Evolutionary conservation across 2,329 filamentous ascomycete species (phyloP).

Genomic region (Geoglossum cookeanum): DNA sequence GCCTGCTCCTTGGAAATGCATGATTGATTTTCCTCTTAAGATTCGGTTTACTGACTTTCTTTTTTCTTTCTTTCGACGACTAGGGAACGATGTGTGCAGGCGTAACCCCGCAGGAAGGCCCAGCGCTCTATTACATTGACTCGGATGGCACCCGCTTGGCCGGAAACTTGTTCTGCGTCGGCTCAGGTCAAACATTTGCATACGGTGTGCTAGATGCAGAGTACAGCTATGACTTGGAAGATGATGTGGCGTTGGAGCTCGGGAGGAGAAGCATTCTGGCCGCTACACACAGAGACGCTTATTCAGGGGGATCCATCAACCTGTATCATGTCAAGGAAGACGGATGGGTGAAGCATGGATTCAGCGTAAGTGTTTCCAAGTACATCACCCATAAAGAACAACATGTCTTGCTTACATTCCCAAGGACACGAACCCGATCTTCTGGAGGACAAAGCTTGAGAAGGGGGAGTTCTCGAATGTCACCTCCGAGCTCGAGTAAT

Average conservation of each 20-base stretch:
- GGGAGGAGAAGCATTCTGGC: conserved; percentile 85
- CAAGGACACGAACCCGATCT: conserved; percentile 86
- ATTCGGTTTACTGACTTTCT: conserved; percentile 5
- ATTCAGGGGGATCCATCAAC: conserved; percentile 96
- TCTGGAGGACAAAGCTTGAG: conserved; percentile 98
- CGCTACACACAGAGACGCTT: conserved; percentile 94
- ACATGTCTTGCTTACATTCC: not conserved
- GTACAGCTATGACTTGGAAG: conserved; percentile 75
- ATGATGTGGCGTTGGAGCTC: conserved; percentile 77
- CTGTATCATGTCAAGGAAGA: conserved; percentile 98
- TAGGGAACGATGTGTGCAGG: conserved; percentile 96
- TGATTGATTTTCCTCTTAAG: not conserved
- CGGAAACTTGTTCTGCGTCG: conserved; percentile 95
- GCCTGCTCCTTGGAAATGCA: not conserved
- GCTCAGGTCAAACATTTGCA: conserved; percentile 94
- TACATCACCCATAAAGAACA: not conserved
- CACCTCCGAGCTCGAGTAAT: conserved; percentile 56
- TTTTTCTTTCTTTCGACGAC: not conserved
- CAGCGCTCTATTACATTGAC: conserved; percentile 97
- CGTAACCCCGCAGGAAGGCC: conserved; percentile 86
- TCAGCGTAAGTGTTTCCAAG: conserved; percentile 32
- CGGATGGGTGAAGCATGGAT: conserved; percentile 97
- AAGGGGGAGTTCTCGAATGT: conserved; percentile 98
- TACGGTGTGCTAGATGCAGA: conserved; percentile 95
- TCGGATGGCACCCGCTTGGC: conserved; percentile 82